A percentile compares a stretch with the other conserved stretches of the same genome.
Conservation (phyloP, 2,329 filamentous ascomycete genomes). For the Fusarium verticillioides region DNA sequence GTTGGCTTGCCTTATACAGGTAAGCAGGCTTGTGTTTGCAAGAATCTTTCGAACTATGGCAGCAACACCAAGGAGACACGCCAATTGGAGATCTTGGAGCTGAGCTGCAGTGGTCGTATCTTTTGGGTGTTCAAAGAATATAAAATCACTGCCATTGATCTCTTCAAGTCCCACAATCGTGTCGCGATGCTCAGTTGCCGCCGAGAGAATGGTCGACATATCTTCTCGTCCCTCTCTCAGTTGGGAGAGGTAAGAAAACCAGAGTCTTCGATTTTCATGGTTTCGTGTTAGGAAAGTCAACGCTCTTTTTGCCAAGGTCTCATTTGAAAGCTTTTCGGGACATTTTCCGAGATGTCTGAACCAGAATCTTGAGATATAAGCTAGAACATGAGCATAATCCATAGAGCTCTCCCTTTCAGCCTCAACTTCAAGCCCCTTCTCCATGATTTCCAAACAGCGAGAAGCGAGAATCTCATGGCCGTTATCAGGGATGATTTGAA, state of each 20-base stretch:
- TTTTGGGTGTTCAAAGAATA: background rate
- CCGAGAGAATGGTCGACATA: background rate
- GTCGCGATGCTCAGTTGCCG: background rate
- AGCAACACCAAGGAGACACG: background rate
- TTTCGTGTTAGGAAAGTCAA: background rate
- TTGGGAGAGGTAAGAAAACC: slow-evolving; percentile 1
- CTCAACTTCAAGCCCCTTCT: background rate
- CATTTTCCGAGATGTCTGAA: slow-evolving; percentile 6
- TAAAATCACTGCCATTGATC: background rate
- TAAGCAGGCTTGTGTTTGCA: background rate
- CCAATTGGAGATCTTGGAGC: slow-evolving; percentile 1
- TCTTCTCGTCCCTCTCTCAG: background rate
- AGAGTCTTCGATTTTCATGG: background rate
- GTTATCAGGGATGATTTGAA: background rate
- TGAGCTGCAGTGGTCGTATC: background rate
- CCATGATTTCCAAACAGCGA: slow-evolving; percentile 5
- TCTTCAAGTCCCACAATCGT: background rate
- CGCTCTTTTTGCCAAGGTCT: background rate
- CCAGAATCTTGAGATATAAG: slow-evolving; percentile 3
- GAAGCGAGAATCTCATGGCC: background rate
- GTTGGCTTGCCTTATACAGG: background rate
- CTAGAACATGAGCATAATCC: background rate
- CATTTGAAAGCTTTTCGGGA: background rate
- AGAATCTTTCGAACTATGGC: background rate
- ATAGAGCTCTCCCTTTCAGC: background rate